Conservation (phyloP, 805 yeast genomes). For the Kluyveromyces nonfermentans region DNA sequence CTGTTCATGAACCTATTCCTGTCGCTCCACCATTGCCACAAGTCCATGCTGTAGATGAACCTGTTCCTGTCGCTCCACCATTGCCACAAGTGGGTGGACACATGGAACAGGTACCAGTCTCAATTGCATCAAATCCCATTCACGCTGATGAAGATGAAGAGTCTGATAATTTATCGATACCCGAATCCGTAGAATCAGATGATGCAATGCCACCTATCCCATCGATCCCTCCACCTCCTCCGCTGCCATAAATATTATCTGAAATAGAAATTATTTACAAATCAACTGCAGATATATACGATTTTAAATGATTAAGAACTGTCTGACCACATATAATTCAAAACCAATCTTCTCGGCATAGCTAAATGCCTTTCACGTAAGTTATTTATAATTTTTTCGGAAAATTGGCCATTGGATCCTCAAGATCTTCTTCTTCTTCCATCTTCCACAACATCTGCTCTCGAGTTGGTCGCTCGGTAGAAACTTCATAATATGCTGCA, state of each 20-base stretch:
- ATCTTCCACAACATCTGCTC: background rate
- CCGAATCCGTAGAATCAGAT: slow-evolving; percentile 29
- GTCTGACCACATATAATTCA: background rate
- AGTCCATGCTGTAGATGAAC: slow-evolving; percentile 22
- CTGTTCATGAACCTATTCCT: slow-evolving; percentile 16
- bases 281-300: too few relatives aligned
- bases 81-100: slow-evolving; percentile 16
- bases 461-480: background rate
- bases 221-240: slow-evolving; percentile 28
- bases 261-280: background rate
- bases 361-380: too few relatives aligned
- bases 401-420: slow-evolving; percentile 32
- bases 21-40: slow-evolving; percentile 22
- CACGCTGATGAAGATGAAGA: slow-evolving; percentile 10
- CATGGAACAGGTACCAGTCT: slow-evolving; percentile 2
- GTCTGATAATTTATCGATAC: slow-evolving; percentile 28
- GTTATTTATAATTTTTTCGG: slow-evolving; percentile 9
- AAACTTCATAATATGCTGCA: background rate
- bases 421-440: slow-evolving; percentile 6
- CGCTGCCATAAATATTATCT: slow-evolving; percentile 12
- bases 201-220: slow-evolving; percentile 8
- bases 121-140: slow-evolving; percentile 1
- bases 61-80: slow-evolving; percentile 28
- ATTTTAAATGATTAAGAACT: background rate
- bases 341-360: background rate